Conservation (phyloP, 1,284 basidiomycete genomes). For the Moesziomyces globuligerus region DNA sequence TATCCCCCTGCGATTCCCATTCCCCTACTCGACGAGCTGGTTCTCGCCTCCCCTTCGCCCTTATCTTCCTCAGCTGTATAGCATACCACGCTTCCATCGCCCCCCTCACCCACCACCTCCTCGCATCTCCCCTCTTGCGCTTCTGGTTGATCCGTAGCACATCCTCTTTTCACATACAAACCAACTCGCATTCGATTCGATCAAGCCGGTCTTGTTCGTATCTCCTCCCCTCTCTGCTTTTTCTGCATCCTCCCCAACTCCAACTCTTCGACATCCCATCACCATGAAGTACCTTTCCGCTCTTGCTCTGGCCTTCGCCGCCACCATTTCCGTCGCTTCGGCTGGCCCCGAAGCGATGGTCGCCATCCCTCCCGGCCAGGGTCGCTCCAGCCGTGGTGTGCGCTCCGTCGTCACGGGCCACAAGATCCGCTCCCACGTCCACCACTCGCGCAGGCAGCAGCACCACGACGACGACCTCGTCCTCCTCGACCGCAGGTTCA, state of each 20-base stretch:
- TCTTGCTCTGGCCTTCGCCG: slow-evolving; percentile 44
- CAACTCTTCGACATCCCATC: slow-evolving; percentile 9
- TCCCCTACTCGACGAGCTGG: slow-evolving; percentile 32
- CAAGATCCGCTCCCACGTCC: slow-evolving; percentile 48
- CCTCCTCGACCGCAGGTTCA: slow-evolving; percentile 18
- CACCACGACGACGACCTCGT: slow-evolving; percentile 18
- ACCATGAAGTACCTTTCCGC: slow-evolving; percentile 52
- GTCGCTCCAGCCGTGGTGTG: slow-evolving; percentile 40
- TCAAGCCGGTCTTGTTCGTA: slow-evolving; percentile 28
- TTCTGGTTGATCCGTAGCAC: slow-evolving; percentile 30
- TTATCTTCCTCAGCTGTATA: slow-evolving; percentile 4
- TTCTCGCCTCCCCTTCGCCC: slow-evolving; percentile 23
- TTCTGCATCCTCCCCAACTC: neutral
- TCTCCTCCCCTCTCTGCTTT: slow-evolving; percentile 2
- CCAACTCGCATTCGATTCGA: slow-evolving; percentile 3
- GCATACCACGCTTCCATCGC: slow-evolving; percentile 1
- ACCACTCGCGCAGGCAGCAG: slow-evolving; percentile 41
- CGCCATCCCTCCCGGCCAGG: slow-evolving; percentile 43
- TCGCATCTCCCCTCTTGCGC: slow-evolving; percentile 13
- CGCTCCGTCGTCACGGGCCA: slow-evolving; percentile 52
- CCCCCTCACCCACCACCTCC: slow-evolving; percentile 13
- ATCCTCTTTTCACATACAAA: slow-evolving; percentile 1
- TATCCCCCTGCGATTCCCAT: slow-evolving; percentile 21
- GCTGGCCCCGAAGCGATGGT: slow-evolving; percentile 25
- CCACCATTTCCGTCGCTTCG: slow-evolving; percentile 29